Evolutionary conservation across 176 grass and related monocot species (phyloP), one percentile per base, ranked within the genome.

Genomic region (Zoysia japonica): DNA sequence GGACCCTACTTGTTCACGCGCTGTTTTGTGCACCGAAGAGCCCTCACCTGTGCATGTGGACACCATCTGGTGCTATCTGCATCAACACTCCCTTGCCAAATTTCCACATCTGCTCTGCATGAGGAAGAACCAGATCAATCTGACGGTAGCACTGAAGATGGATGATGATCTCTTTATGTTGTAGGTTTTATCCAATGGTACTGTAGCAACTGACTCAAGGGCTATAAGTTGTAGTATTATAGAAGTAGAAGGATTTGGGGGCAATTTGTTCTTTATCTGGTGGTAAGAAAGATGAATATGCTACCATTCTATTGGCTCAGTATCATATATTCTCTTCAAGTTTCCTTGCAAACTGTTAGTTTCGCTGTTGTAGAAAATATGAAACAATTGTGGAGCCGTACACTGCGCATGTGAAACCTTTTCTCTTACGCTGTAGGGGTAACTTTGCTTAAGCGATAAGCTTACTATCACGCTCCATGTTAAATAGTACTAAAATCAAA

Each of bases 41-140:
- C 56, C 68, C 90, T 0, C 90, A 95, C 67, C 62, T 99, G 37
- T 99, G 93, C 83, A 95, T 99, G 84, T 95, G 96, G 96, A 90
- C 81, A 1, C 88, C 90, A 2, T 84, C 90, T 3, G 90, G 92
- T 67, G 86, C 88, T 28, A 89, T 81, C 63, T 99, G 96, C 12
- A 90, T 93, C 43, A 99, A 85, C 49, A 79, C 93, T 37, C 96
- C 96, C 5, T 85, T 95, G 48, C 72, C 86, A 4, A 65, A 93
- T n/a, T 95, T 99, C 59, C 67, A 74, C 47, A 85, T 88, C 86
- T 41, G 57, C 76, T 72, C 83, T 91, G 72, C 82, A 84, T n/a
- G 78, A 91, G 67, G 73, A 85, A 78, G 83, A 82, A 72, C 69
- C 44, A 17, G 82, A 86, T 61, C 84, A 82, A 28, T 77, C 82